phyloP scores from a whole-genome alignment of 208 protist genomes.

The Acanthamoeba castellanii region DNA sequence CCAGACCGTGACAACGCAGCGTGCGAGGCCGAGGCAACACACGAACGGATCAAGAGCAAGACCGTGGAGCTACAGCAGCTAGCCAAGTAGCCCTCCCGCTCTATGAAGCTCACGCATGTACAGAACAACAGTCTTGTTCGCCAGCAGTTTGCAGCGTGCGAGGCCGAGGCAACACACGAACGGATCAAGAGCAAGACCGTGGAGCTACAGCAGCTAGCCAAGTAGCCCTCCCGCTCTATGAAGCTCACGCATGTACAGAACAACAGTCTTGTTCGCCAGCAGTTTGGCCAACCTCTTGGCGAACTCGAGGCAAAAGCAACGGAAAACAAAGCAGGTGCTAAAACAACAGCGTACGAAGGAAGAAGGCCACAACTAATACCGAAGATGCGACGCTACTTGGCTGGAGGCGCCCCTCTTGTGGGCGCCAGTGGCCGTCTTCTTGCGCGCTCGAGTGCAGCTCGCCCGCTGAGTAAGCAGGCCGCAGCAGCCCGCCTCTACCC shows the following conservation, averaged over 20 bases:
- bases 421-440: no score
- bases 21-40: conserved; percentile 30
- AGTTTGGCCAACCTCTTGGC: no score
- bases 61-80: conserved; percentile 47
- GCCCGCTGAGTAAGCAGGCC: no score
- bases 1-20: conserved; percentile 11
- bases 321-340: background rate
- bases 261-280: background rate
- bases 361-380: no score
- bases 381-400: no score
- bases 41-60: conserved; percentile 63
- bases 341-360: no score
- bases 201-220: conserved; percentile 54
- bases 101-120: background rate
- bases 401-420: no score
- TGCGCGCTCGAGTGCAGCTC: no score
- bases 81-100: conserved; percentile 11
- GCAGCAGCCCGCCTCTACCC: no score
- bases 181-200: conserved; percentile 55
- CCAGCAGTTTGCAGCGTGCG: conserved; percentile 22
- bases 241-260: background rate
- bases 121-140: no score
- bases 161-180: conserved; percentile 36
- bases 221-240: background rate
- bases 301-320: background rate